Percentiles rank a stretch among this genome's conserved stretches.
phyloP scores from a whole-genome alignment of 1,284 basidiomycete genomes.

The Sporisorium exsertum region DNA sequence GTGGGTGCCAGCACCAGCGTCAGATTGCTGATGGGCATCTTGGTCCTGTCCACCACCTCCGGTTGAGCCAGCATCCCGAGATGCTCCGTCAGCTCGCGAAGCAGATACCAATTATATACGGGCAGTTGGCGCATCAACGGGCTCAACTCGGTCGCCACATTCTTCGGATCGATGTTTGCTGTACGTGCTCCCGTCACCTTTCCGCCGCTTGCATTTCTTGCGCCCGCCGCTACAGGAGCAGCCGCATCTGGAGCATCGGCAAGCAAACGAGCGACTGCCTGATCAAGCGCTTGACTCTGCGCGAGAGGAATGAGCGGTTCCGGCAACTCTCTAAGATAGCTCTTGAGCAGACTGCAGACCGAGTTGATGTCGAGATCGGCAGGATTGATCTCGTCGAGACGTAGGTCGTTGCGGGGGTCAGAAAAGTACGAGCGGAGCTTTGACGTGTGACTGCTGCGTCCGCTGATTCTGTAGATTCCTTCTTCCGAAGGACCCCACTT shows the following conservation, averaged over 20 bases:
- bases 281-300: constrained; percentile 36
- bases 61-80: constrained; percentile 45
- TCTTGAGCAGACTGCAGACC: constrained; percentile 66
- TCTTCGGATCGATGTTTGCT: constrained; percentile 7
- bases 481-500: constrained; percentile 63
- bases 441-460: constrained; percentile 62
- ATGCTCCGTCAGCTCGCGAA: constrained; percentile 62
- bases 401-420: constrained; percentile 48
- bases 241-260: constrained; percentile 2
- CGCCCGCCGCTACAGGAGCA: neutral
- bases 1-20: constrained; percentile 66
- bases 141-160: constrained; percentile 17
- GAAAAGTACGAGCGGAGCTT: constrained; percentile 57
- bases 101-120: constrained; percentile 62
- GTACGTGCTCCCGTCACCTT: constrained; percentile 20
- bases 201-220: neutral
- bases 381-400: constrained; percentile 56
- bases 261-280: constrained; percentile 17
- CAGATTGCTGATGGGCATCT: constrained; percentile 65
- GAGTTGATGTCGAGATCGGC: constrained; percentile 67
- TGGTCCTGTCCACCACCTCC: constrained; percentile 51
- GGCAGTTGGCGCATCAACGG: constrained; percentile 50
- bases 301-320: constrained; percentile 47
- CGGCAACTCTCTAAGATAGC: constrained; percentile 64
- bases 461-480: constrained; percentile 66